Evolutionary conservation across 2,329 filamentous ascomycete species (phyloP).

Genomic region (Raffaelea albimanens): DNA sequence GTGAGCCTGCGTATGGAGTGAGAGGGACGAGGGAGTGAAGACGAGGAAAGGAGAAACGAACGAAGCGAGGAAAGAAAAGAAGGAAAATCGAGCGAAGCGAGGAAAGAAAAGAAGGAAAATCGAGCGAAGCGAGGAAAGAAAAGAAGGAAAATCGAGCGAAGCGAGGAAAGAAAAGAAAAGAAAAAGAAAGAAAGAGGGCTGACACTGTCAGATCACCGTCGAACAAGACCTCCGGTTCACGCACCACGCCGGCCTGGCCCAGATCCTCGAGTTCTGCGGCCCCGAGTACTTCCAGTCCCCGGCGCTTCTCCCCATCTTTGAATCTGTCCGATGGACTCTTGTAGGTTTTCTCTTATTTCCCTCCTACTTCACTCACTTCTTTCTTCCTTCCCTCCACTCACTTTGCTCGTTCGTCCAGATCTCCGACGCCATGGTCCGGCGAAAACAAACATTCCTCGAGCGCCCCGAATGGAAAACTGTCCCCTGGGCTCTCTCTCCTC

Average conservation of each 20-base stretch:
- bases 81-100: too few species aligned
- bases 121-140: too few species aligned
- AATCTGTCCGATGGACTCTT: slow-evolving; percentile 16
- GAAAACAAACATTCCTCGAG: slow-evolving; percentile 14
- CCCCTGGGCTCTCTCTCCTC: slow-evolving; percentile 13
- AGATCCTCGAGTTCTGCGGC: slow-evolving; percentile 17
- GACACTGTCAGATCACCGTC: slow-evolving; percentile 15
- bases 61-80: too few species aligned
- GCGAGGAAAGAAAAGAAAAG: too few species aligned
- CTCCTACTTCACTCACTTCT: neutral
- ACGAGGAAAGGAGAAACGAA: too few species aligned
- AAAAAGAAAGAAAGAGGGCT: too few species aligned
- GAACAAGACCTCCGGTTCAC: slow-evolving; percentile 17
- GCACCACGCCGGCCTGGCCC: slow-evolving; percentile 17
- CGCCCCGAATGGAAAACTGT: slow-evolving; percentile 14
- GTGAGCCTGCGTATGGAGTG: too few species aligned
- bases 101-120: too few species aligned
- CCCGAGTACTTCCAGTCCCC: slow-evolving; percentile 16
- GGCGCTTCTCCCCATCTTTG: slow-evolving; percentile 15
- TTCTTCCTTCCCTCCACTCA: too few species aligned
- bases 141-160: too few species aligned
- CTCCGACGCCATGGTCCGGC: slow-evolving; percentile 16
- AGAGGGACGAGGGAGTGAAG: too few species aligned
- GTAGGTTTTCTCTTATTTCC: slow-evolving; percentile 3
- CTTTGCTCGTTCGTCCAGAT: slow-evolving; percentile 9